Base-by-base conservation (phyloP, 257 asterid genomes). In the Ilex aquifolium region DNA sequence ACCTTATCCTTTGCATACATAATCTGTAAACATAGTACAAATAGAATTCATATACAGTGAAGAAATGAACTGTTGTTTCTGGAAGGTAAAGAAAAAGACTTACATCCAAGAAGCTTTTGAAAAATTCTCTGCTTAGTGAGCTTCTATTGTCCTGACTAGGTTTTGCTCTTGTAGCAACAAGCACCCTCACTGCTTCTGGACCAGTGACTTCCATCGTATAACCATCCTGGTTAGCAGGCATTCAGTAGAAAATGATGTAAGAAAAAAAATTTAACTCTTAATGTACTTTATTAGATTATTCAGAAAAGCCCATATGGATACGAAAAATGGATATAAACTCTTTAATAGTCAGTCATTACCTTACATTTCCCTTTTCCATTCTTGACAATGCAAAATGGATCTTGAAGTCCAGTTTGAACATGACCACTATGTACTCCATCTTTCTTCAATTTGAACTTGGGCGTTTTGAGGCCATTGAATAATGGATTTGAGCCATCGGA, bases 351-450 rank as follows among this genome's bases (percentile, higher is more conserved):
- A 2, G 42, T 36, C 42, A 9, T 50, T 77, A 91, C 98, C 91
- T 79, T 72, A 85, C 98, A 91, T 77, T 71, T 80, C 57, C 95
- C 92, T 73, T 72, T 85, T 31, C 82, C 81, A 68, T 83, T 82
- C 71, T 77, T 72, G 65, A 27, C 85, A 36, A 76, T 56, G 76
- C 98, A 88, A 72, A 84, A 84, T 56, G 95, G 88, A 82, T 91
- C 96, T 1, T 73, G 76, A 30, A 84, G 83, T 60, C 87, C 82
- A 11, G 77, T 83, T 73, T 84, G 95, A 64, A 86, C 87, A 72
- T 91, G 96, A 61, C 98, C 96, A 58, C 95, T 86, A 15, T 91
- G 96, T 62, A 84, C 83, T 27, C 90, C 91, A 51, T 79, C 61
- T 71, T 74, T 80, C 60, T n/a, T 57, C 29, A 84, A 69, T 44